These are phyloP conservation scores for Aspergillus diversus DNA, from an alignment of 495 filamentous ascomycete species.

Conservation along the genomic window DNA sequence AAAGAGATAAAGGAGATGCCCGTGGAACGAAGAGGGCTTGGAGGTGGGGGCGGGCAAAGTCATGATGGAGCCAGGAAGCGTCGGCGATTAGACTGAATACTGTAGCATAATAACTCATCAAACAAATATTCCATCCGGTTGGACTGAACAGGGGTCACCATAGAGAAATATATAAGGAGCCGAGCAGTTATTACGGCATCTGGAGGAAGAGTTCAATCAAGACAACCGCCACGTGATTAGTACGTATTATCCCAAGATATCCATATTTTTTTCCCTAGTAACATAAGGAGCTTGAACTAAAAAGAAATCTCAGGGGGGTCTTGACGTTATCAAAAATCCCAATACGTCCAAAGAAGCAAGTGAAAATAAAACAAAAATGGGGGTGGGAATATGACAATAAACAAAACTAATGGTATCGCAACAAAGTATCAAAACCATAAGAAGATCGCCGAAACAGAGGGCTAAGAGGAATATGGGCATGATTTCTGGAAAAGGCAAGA, in stretches of 20 bases:
- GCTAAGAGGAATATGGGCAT: conserved; percentile 19
- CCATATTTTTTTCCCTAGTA: conserved; percentile 11
- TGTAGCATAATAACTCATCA: neutral
- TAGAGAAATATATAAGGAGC: neutral
- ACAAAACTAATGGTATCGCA: conserved; percentile 27
- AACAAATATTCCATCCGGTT: too few relatives aligned
- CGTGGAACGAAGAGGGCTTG: conserved; percentile 57
- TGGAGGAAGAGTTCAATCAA: neutral
- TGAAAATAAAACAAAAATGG: conserved; percentile 17
- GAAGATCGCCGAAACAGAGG: conserved; percentile 20
- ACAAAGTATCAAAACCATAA: conserved; percentile 21
- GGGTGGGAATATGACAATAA: conserved; percentile 20
- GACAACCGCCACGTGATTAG: conserved; percentile 18
- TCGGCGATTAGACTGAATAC: conserved; percentile 35
- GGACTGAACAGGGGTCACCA: neutral
- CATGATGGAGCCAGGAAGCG: conserved; percentile 34
- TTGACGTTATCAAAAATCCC: neutral
- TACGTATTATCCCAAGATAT: conserved; percentile 26
- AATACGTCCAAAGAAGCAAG: neutral
- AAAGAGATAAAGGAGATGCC: conserved; percentile 85
- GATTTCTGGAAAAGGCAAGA: conserved; percentile 14
- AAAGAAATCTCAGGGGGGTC: neutral
- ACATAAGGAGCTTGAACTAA: conserved; percentile 18
- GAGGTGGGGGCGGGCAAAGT: conserved; percentile 25
- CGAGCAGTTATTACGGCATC: too few relatives aligned